Conservation (phyloP, 2,329 filamentous ascomycete species). For the Aspergillus costaricaensis region DNA sequence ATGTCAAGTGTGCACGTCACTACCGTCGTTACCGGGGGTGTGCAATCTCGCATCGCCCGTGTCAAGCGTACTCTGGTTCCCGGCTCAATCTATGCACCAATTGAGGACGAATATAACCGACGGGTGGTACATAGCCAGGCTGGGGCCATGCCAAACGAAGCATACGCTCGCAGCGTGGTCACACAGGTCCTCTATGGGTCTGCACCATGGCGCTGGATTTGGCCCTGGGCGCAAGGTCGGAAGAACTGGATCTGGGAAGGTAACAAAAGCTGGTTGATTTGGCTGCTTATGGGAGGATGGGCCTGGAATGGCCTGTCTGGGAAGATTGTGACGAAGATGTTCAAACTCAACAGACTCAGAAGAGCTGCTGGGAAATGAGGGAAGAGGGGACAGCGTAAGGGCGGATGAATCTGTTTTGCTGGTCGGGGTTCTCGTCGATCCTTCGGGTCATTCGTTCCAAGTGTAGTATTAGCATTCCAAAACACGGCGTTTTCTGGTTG, state of each 20-base stretch:
- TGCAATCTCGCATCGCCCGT: slow-evolving; percentile 61
- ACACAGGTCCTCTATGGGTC: slow-evolving; percentile 52
- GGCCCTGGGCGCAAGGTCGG: slow-evolving; percentile 46
- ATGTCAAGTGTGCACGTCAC: slow-evolving; percentile 51
- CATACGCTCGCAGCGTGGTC: slow-evolving; percentile 59
- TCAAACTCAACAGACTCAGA: slow-evolving; percentile 53
- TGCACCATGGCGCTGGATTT: slow-evolving; percentile 52
- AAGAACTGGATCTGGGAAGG: slow-evolving; percentile 53
- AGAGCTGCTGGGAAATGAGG: slow-evolving; percentile 21
- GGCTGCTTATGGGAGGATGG: slow-evolving; percentile 53
- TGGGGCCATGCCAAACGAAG: slow-evolving; percentile 53
- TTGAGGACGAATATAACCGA: slow-evolving; percentile 54
- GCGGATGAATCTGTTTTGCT: neutral
- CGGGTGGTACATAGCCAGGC: slow-evolving; percentile 58
- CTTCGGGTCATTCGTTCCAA: neutral
- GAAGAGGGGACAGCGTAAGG: neutral
- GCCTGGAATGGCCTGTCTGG: slow-evolving; percentile 46
- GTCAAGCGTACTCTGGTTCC: slow-evolving; percentile 50
- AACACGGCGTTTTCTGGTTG: neutral
- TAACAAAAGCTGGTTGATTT: slow-evolving; percentile 53
- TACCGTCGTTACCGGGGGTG: slow-evolving; percentile 61
- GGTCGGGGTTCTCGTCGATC: neutral
- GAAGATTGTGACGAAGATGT: slow-evolving; percentile 52
- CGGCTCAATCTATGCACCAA: slow-evolving; percentile 54
- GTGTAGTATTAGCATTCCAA: neutral